These are phyloP conservation scores for Dimargaris xerosporica DNA, from an alignment of 192 early-diverging fungal genomes.

Conservation along the genomic window DNA sequence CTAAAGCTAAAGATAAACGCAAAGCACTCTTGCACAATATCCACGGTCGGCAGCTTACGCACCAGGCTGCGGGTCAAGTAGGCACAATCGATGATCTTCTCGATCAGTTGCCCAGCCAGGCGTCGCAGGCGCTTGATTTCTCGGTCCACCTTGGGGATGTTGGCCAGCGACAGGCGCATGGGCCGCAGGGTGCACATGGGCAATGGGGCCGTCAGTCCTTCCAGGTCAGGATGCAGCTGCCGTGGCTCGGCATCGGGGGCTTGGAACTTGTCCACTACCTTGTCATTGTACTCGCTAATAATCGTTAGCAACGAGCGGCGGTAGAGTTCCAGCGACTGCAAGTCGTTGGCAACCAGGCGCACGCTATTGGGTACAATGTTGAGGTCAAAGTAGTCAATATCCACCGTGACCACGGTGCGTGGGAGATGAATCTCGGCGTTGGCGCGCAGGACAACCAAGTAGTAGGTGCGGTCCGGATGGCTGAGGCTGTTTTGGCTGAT, in stretches of 20 bases:
- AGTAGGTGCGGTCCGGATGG: slow-evolving; percentile 6
- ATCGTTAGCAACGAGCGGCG: slow-evolving; percentile 20
- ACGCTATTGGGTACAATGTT: slow-evolving; percentile 22
- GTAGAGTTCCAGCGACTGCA: slow-evolving; percentile 18
- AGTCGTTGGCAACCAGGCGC: slow-evolving; percentile 28
- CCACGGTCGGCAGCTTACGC: slow-evolving; percentile 14
- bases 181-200: background rate
- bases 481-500: slow-evolving; percentile 19
- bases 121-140: slow-evolving; percentile 9
- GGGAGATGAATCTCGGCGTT: slow-evolving; percentile 28
- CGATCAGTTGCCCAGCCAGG: slow-evolving; percentile 7
- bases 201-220: background rate
- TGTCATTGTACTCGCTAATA: background rate
- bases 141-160: slow-evolving; percentile 4
- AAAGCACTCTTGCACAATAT: slow-evolving; percentile 27
- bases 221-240: background rate
- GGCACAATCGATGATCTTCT: slow-evolving; percentile 10
- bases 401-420: slow-evolving; percentile 16
- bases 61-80: slow-evolving; percentile 3
- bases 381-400: slow-evolving; percentile 19
- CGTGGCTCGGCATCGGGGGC: no score
- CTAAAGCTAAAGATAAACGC: slow-evolving; percentile 40
- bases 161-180: slow-evolving; percentile 5
- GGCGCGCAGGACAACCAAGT: slow-evolving; percentile 25
- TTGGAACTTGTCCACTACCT: background rate